Percentiles rank a stretch among this genome's conserved stretches.
These are phyloP conservation scores for Litsea cubeba DNA, from an alignment of 164 flowering plant genomes.

Conservation along the genomic window DNA sequence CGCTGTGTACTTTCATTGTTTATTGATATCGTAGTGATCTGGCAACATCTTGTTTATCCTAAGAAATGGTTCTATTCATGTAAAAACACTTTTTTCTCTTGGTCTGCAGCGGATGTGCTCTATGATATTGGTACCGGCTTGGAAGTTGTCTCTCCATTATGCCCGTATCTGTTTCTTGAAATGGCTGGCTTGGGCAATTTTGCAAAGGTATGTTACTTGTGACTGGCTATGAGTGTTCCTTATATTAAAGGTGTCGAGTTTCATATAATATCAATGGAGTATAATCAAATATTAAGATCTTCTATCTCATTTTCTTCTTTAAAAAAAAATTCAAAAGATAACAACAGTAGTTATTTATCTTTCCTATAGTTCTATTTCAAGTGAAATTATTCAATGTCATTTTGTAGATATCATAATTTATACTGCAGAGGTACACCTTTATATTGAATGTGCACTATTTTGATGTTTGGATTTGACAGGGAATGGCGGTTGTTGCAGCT, in stretches of 20 bases:
- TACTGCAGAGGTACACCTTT: neutral
- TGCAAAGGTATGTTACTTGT: slow-evolving; percentile 56
- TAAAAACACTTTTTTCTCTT: slow-evolving; percentile 15
- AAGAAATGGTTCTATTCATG: slow-evolving; percentile 5
- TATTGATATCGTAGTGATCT: neutral
- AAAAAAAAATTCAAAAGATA: neutral
- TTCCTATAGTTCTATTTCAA: neutral
- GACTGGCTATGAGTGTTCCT: neutral
- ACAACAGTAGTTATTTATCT: neutral
- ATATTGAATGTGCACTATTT: neutral
- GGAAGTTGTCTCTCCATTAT: slow-evolving; percentile 91
- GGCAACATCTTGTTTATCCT: neutral
- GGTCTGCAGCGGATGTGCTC: slow-evolving; percentile 81
- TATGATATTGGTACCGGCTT: slow-evolving; percentile 94
- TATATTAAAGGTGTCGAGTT: neutral
- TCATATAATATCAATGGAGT: neutral
- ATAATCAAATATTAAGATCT: neutral
- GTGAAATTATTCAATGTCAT: neutral
- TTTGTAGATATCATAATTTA: neutral
- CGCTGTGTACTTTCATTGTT: neutral
- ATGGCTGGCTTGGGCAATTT: slow-evolving; percentile 98
- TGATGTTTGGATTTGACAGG: slow-evolving; percentile 38
- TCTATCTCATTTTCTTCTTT: neutral
- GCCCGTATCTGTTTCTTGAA: slow-evolving; percentile 93
- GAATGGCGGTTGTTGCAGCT: slow-evolving; percentile 98